A percentile compares a stretch with the other conserved stretches of the same genome.
These are phyloP conservation scores for Fusarium scirpi DNA, from an alignment of 2,329 filamentous ascomycete genomes.

Conservation along the genomic window DNA sequence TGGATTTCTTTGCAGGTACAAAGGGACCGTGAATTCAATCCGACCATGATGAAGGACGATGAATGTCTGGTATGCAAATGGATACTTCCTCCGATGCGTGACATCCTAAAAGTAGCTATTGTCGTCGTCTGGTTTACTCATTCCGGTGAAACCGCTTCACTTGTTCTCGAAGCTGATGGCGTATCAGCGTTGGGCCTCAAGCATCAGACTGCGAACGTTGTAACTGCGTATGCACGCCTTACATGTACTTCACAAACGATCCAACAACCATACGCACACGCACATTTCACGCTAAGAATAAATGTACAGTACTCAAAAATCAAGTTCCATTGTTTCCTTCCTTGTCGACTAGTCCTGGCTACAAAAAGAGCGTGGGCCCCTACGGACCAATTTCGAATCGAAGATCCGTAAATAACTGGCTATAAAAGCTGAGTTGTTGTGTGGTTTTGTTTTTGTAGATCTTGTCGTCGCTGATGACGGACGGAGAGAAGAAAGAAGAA, in stretches of 20 bases:
- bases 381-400: constrained; percentile 28
- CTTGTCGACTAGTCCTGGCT: constrained; percentile 40
- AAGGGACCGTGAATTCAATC: constrained; percentile 6
- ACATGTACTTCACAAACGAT: background rate
- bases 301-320: constrained; percentile 2
- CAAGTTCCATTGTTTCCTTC: constrained; percentile 43
- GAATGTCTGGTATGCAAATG: constrained; percentile 11
- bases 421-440: constrained; percentile 7
- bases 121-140: background rate
- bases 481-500: constrained; percentile 39
- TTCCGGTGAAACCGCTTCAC: background rate
- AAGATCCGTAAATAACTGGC: constrained; percentile 26
- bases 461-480: constrained; percentile 13
- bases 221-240: background rate
- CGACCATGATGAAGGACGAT: background rate
- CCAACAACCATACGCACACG: background rate
- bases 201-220: background rate
- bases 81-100: background rate
- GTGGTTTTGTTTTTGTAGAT: constrained; percentile 15
- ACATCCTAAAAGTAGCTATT: background rate
- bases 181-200: constrained; percentile 1
- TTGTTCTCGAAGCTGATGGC: background rate
- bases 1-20: constrained; percentile 10
- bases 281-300: background rate
- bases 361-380: constrained; percentile 46